Evolutionary conservation across 1,284 basidiomycete genomes (phyloP), one percentile per base, ranked within the genome.

Genomic region (Tranzscheliella williamsii): DNA sequence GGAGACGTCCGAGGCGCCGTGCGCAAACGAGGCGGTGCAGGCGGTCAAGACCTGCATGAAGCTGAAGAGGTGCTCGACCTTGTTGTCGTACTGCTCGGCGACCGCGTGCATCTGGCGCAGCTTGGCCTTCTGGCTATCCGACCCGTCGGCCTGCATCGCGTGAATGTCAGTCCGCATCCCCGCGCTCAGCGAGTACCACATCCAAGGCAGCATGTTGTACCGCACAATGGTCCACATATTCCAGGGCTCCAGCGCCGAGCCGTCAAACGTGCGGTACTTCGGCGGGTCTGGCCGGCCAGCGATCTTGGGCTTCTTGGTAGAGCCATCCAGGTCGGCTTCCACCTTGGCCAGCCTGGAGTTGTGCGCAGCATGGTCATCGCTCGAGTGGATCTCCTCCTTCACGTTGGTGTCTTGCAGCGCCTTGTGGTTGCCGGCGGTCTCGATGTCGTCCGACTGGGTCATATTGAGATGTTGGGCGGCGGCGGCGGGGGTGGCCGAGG

Each of bases 11-110:
- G 63, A 60, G 42, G 63, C 53, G 20, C 63, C 67, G 40, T 70
- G 67, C 1, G 67, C 63, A 34, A 67, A 64, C 0, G 51, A 56
- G 16, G 51, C 51, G 2, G 60, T 67, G 37, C 58, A 63, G 4
- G 63, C 67, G 6, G 58, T 63, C 41, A 61, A 39, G 32, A 70
- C 51, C 27, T 70, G 63, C 42, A 58, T 47, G 55, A 63, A 67
- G 16, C 54, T 53, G 32, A 37, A 67, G 12, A 60, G 42, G 39
- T 70, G 63, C 37, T 70, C 67, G 22, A 57, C 67, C 21, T 50
- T 35, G 37, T 58, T 64, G 35, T 50, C 47, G 55, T 67, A 70
- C 38, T 55, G 42, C 33, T 54, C 46, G 5, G 61, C 61, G 2
- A 42, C 38, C 4, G 55, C 45, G 39, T 64, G 56, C 42, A 64